Evolutionary conservation across 2,329 filamentous ascomycete genomes (phyloP).

Genomic region (Exophiala sideris): DNA sequence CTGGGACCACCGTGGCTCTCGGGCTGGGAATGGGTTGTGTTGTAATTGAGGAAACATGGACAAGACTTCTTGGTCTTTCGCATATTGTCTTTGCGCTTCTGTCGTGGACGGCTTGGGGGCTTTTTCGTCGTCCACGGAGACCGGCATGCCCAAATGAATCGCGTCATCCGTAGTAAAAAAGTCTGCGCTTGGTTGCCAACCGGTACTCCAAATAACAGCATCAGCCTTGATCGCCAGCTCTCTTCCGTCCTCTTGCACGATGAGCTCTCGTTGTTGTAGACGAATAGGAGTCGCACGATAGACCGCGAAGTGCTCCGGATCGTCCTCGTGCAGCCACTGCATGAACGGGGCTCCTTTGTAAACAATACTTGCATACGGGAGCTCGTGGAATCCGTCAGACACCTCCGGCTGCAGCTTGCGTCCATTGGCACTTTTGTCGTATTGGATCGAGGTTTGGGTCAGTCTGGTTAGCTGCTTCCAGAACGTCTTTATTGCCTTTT

Average conservation of each 20-base stretch:
- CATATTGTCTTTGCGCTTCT: neutral
- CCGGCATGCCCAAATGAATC: neutral
- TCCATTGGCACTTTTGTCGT: slow-evolving; percentile 5
- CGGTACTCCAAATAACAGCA: neutral
- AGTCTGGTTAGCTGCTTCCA: neutral
- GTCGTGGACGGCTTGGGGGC: neutral
- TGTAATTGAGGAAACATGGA: neutral
- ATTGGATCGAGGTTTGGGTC: neutral
- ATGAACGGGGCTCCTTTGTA: slow-evolving; percentile 1
- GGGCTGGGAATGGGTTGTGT: neutral
- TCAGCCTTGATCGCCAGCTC: neutral
- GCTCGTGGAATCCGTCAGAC: neutral
- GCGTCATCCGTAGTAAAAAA: neutral
- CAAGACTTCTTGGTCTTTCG: neutral
- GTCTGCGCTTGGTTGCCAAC: neutral
- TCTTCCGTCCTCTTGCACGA: slow-evolving; percentile 3
- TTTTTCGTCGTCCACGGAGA: neutral
- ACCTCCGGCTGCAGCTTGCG: neutral
- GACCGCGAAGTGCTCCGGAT: slow-evolving; percentile 10
- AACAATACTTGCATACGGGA: slow-evolving; percentile 2
- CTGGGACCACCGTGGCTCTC: neutral
- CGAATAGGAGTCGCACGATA: slow-evolving; percentile 3
- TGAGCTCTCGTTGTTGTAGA: neutral
- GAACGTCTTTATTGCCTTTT: neutral
- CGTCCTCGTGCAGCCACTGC: slow-evolving; percentile 2